A percentile compares a stretch with the other conserved stretches of the same genome.
phyloP scores from a whole-genome alignment of 129 eudicot species.

The Flaveria ramosissima region DNA sequence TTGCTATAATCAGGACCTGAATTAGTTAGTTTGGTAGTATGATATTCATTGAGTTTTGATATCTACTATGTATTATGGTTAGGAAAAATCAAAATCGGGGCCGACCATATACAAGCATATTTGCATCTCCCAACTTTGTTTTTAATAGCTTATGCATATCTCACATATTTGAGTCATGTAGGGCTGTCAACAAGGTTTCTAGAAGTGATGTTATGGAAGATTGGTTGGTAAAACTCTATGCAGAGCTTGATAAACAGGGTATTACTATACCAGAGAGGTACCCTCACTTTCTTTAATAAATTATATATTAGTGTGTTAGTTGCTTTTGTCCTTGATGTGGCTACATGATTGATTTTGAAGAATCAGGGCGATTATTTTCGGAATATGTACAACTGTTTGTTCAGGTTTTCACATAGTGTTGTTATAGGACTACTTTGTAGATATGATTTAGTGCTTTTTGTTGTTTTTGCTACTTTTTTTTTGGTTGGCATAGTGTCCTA shows the following conservation, averaged over 20 bases:
- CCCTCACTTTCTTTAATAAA: background rate
- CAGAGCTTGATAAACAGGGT: slow-evolving; percentile 61
- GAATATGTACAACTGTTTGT: too few relatives aligned
- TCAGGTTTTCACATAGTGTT: background rate
- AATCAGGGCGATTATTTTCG: background rate
- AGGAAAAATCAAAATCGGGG: background rate
- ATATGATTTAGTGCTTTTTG: too few relatives aligned
- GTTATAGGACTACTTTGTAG: too few relatives aligned
- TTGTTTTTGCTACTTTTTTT: too few relatives aligned
- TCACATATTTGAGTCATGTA: slow-evolving; percentile 15
- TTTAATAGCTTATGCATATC: background rate
- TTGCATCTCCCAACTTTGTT: background rate
- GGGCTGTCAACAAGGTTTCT: slow-evolving; percentile 30
- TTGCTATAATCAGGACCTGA: background rate
- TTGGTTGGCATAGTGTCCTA: too few relatives aligned
- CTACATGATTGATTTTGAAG: background rate
- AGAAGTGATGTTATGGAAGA: slow-evolving; percentile 32
- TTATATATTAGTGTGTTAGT: background rate
- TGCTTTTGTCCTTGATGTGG: slow-evolving; percentile 12
- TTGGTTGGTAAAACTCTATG: slow-evolving; percentile 50
- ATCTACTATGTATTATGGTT: too few relatives aligned
- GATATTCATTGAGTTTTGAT: background rate
- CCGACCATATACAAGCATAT: background rate
- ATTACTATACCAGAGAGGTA: slow-evolving; percentile 68
- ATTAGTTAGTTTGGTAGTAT: slow-evolving; percentile 1